These are phyloP conservation scores for Penicillium vulpinum DNA, from an alignment of 2,329 filamentous ascomycete genomes.

Conservation along the genomic window DNA sequence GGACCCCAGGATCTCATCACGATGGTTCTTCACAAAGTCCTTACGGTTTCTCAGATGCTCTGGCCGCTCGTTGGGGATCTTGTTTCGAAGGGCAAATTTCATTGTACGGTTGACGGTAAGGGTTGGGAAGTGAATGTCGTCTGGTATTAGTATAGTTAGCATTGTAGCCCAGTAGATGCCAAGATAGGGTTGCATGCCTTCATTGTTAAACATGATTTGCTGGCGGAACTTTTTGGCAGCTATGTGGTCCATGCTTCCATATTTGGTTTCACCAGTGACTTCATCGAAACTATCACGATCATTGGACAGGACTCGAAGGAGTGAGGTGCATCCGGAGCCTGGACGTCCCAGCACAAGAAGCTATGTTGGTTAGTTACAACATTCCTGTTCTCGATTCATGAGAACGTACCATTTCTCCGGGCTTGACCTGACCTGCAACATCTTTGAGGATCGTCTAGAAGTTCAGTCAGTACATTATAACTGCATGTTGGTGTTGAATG, in stretches of 20 bases:
- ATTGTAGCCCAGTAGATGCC: no score
- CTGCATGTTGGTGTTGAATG: neutral
- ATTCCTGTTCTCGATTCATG: neutral
- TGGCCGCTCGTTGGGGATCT: slow-evolving; percentile 32
- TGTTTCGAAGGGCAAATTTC: slow-evolving; percentile 65
- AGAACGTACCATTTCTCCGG: slow-evolving; percentile 45
- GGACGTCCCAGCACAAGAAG: slow-evolving; percentile 67
- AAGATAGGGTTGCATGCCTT: slow-evolving; percentile 38
- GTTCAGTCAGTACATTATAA: neutral
- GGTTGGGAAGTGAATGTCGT: slow-evolving; percentile 72
- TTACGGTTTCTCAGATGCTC: slow-evolving; percentile 25
- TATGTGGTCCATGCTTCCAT: slow-evolving; percentile 55
- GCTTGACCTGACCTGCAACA: slow-evolving; percentile 43
- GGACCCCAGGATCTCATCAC: slow-evolving; percentile 34
- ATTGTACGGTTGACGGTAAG: slow-evolving; percentile 73
- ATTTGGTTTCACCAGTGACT: slow-evolving; percentile 54
- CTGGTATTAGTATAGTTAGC: slow-evolving; percentile 24
- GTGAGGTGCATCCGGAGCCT: slow-evolving; percentile 68
- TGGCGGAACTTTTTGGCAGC: slow-evolving; percentile 45
- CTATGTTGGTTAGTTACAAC: slow-evolving; percentile 31
- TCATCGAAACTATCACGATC: slow-evolving; percentile 59
- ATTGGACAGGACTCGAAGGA: slow-evolving; percentile 69
- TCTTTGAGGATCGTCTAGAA: slow-evolving; percentile 42
- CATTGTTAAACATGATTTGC: slow-evolving; percentile 68
- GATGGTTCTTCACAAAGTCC: slow-evolving; percentile 33